Conservation (phyloP, 345 rosid genomes). For the Moricandia moricandioides region DNA sequence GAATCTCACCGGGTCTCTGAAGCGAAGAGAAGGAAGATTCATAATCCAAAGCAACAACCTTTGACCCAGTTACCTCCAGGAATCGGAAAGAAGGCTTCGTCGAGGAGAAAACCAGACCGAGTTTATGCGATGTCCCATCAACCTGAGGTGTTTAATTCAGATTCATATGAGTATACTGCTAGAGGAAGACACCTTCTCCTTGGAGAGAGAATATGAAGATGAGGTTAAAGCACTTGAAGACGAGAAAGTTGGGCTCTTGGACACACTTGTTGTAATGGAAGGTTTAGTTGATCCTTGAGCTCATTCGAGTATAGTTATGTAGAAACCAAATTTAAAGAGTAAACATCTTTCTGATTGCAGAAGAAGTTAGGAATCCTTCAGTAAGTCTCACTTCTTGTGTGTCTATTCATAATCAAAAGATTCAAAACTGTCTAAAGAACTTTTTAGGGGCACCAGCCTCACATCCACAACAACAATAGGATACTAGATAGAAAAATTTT, state of each 20-base stretch:
- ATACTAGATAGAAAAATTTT: too few relatives aligned
- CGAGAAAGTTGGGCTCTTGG: conserved; percentile 38
- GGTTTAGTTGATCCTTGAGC: conserved; percentile 70
- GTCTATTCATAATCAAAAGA: too few relatives aligned
- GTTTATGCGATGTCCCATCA: conserved; percentile 51
- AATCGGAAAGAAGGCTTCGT: conserved; percentile 40
- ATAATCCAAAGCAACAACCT: conserved; percentile 39
- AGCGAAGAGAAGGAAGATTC: conserved; percentile 48
- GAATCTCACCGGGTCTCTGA: conserved; percentile 42
- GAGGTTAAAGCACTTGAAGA: too few relatives aligned
- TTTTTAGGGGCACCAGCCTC: too few relatives aligned
- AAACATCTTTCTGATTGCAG: too few relatives aligned
- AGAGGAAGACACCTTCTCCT: conserved; percentile 67
- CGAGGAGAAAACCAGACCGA: conserved; percentile 45
- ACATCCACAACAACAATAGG: too few relatives aligned
- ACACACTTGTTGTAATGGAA: conserved; percentile 55
- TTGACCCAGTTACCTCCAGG: conserved; percentile 39
- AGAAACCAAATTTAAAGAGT: not conserved
- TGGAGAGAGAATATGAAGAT: conserved; percentile 36
- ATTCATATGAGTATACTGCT: conserved; percentile 62
- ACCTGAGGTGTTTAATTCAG: conserved; percentile 63
- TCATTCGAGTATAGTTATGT: conserved; percentile 2
- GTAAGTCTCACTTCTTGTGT: too few relatives aligned
- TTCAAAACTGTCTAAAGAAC: too few relatives aligned
- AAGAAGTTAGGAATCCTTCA: too few relatives aligned